Evolutionary conservation across 495 filamentous ascomycete genomes (phyloP), one percentile per base, ranked within the genome.

Genomic region (Aspergillus hancockii): DNA sequence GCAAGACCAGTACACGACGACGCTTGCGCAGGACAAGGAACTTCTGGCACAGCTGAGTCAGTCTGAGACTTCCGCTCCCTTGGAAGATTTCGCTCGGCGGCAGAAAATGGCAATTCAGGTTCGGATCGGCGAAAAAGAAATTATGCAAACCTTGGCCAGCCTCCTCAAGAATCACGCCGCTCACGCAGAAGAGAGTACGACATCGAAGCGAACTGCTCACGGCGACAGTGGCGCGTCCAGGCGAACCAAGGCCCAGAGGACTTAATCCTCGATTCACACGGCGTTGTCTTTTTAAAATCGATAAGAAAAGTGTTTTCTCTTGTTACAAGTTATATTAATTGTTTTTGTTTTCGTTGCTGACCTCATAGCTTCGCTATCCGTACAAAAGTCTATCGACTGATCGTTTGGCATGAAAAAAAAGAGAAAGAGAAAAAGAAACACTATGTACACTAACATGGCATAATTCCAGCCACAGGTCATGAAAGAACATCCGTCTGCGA

Each of bases 101-200:
- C 74, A 63, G 40, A 79, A 69, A 45, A 92, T 91, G 87, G 92
- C 92, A 0, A 64, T 91, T 4, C 76, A 89, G 60, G 89, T 96
- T 36, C 83, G 92, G 49, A 71, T 86, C 36, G 93, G 92, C 9
- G 93, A 97, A 72, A 96, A 95, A 67, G 75, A 81, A 55, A 76
- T 96, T n/a, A 85, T 69, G 68, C 79, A 75, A 75, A 75, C 66
- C 80, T 76, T 75, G 16, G 60, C 61, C 28, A 69, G 70, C 36
- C 68, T 74, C 62, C 68, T 84, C 22, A 61, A 69, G 23, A 59
- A 59, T 41, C 60, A 59, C 23, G 31, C 65, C 4, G 49, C 59
- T 18, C 58, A 22, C 12, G 50, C 56, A 28, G 46, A 60, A 10
- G 51, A 41, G n/a, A 38, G 28, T 7, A 55, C 53, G 12, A 34